These are phyloP conservation scores for Hippophae rhamnoides DNA, from an alignment of 306 rosid species.

Conservation along the genomic window DNA sequence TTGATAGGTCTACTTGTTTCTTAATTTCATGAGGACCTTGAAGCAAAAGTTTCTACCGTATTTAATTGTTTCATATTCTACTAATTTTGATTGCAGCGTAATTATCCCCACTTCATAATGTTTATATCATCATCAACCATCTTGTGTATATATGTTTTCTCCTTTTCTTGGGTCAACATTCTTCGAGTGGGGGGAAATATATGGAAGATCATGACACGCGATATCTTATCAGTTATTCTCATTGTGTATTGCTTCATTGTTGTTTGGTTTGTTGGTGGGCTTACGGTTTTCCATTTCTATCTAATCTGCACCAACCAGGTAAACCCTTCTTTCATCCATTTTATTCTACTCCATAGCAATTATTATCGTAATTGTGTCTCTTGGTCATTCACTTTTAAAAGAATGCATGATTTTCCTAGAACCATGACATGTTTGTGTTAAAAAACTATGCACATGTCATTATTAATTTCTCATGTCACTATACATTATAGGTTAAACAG, in stretches of 20 bases:
- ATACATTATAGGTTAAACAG: too few relatives aligned
- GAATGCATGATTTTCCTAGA: too few relatives aligned
- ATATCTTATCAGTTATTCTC: conserved; percentile 56
- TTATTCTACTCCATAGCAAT: conserved; percentile 2
- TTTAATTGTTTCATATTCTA: too few relatives aligned
- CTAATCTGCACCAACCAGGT: conserved; percentile 89
- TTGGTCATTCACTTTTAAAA: too few relatives aligned
- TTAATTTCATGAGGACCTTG: too few relatives aligned
- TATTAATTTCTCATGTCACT: too few relatives aligned
- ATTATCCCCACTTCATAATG: conserved; percentile 73
- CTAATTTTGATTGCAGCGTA: conserved; percentile 41
- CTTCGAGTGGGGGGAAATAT: conserved; percentile 30
- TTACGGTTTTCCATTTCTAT: conserved; percentile 76
- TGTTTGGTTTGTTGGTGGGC: conserved; percentile 93
- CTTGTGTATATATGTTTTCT: conserved; percentile 66
- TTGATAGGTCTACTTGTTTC: too few relatives aligned
- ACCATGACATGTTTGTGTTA: too few relatives aligned
- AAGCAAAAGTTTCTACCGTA: too few relatives aligned
- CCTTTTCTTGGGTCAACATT: conserved; percentile 73
- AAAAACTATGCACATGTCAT: too few relatives aligned
- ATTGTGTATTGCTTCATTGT: conserved; percentile 71
- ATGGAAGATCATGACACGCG: conserved; percentile 41
- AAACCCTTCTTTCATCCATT: neutral
- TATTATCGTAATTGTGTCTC: neutral
- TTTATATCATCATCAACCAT: conserved; percentile 67